Conservation (phyloP, 2,329 filamentous ascomycete genomes). For the Cercospora zeae-maydis region DNA sequence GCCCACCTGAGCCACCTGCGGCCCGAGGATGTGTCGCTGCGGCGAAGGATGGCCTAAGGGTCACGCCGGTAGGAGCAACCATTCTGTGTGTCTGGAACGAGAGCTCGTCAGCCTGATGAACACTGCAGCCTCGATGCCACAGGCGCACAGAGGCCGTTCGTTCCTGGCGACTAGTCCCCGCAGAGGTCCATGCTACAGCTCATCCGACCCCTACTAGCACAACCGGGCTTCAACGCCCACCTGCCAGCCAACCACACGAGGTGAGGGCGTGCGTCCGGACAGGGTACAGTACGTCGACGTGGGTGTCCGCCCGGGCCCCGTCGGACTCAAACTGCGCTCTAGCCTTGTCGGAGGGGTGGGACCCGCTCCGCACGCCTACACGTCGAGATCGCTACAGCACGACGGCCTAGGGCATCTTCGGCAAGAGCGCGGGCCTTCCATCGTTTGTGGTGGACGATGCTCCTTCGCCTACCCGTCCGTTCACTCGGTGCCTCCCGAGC, state of each 20-base stretch:
- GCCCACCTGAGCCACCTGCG: conserved; percentile 9
- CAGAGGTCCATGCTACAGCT: conserved; percentile 30
- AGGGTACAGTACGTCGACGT: conserved; percentile 21
- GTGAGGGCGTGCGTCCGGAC: conserved; percentile 26
- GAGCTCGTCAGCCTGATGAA: conserved; percentile 15
- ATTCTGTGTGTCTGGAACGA: conserved; percentile 16
- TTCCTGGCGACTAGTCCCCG: conserved; percentile 31
- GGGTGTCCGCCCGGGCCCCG: conserved; percentile 25
- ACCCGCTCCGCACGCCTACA: conserved; percentile 26
- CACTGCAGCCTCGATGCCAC: conserved; percentile 28
- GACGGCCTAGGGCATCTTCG: conserved; percentile 23
- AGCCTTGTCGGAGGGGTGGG: conserved; percentile 32
- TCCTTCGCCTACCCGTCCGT: conserved; percentile 20
- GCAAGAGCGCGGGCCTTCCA: conserved; percentile 27
- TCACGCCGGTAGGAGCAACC: conserved; percentile 15
- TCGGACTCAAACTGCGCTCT: conserved; percentile 34
- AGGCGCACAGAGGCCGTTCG: conserved; percentile 26
- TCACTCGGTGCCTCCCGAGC: conserved; percentile 22
- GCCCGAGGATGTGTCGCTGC: conserved; percentile 14
- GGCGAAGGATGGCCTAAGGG: conserved; percentile 13
- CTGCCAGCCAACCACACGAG: conserved; percentile 33
- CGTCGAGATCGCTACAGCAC: conserved; percentile 26
- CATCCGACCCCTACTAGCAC: conserved; percentile 27
- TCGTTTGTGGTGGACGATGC: conserved; percentile 23
- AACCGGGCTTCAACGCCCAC: conserved; percentile 31